phyloP scores from a whole-genome alignment of 768 basidiomycete genomes.

The Calocera cornea region DNA sequence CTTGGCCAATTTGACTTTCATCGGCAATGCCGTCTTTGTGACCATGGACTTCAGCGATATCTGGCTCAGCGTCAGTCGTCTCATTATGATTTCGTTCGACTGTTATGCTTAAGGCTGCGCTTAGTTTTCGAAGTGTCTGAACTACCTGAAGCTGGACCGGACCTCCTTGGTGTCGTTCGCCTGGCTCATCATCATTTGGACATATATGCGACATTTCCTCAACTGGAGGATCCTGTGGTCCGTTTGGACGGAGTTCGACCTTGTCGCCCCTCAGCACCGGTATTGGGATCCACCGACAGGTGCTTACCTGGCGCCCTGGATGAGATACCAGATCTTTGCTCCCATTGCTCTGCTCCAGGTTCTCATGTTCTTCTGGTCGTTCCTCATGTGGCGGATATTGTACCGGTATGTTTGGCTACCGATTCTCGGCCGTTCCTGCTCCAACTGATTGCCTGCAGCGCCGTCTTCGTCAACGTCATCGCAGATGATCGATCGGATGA shows the following conservation, averaged over 20 bases:
- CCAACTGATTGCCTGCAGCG: conserved; percentile 29
- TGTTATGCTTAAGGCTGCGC: background rate
- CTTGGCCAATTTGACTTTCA: conserved; percentile 60
- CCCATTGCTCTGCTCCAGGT: conserved; percentile 63
- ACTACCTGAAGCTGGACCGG: conserved; percentile 62
- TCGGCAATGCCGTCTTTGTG: conserved; percentile 83
- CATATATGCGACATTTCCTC: conserved; percentile 90
- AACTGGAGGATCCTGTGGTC: conserved; percentile 80
- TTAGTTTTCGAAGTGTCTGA: conserved; percentile 72
- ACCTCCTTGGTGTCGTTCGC: conserved; percentile 51
- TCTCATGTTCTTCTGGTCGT: conserved; percentile 91
- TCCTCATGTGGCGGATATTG: conserved; percentile 64
- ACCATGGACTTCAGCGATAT: conserved; percentile 96
- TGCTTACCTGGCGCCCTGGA: conserved; percentile 60
- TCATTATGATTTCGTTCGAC: background rate
- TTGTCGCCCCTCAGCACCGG: conserved; percentile 52
- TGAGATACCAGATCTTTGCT: conserved; percentile 65
- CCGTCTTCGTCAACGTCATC: conserved; percentile 33
- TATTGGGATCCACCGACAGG: conserved; percentile 50
- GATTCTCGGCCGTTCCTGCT: background rate
- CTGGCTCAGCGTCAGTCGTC: conserved; percentile 58
- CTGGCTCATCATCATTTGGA: conserved; percentile 61
- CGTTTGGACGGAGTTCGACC: conserved; percentile 63
- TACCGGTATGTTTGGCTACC: conserved; percentile 38
- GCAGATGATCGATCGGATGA: conserved; percentile 66